Percentiles rank a stretch among this genome's conserved stretches.
These are phyloP conservation scores for Ogataea philodendri DNA, from an alignment of 805 yeast species.

Conservation along the genomic window DNA sequence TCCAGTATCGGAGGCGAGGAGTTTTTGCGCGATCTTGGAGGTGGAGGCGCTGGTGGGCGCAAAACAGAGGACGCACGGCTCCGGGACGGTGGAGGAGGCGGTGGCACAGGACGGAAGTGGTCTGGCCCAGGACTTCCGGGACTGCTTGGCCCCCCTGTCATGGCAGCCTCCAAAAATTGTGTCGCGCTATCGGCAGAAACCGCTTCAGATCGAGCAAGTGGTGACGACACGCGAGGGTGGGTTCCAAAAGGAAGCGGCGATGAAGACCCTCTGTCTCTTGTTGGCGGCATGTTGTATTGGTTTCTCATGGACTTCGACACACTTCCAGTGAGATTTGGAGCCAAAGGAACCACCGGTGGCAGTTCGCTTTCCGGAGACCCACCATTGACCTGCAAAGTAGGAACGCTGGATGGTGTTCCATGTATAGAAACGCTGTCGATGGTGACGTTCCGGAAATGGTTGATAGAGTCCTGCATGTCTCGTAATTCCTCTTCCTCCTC, in stretches of 20 bases:
- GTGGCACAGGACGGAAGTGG: conserved; percentile 26
- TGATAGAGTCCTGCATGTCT: conserved; percentile 72
- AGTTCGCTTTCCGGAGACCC: conserved; percentile 12
- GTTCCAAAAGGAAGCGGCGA: conserved; percentile 17
- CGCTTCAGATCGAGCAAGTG: conserved; percentile 19
- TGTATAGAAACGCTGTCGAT: conserved; percentile 75
- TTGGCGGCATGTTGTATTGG: conserved; percentile 16
- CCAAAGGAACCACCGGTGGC: conserved; percentile 37
- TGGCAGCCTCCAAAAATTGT: conserved; percentile 25
- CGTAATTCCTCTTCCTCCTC: conserved; percentile 69
- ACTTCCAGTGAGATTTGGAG: conserved; percentile 53
- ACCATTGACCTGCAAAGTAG: conserved; percentile 24
- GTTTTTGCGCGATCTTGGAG: conserved; percentile 30
- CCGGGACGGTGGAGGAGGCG: conserved; percentile 29
- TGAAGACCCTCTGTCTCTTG: conserved; percentile 24
- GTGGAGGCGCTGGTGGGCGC: conserved; percentile 32
- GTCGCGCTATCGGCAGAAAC: conserved; percentile 21
- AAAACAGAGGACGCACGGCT: conserved; percentile 15
- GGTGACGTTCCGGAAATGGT: conserved; percentile 71
- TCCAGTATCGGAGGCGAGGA: conserved; percentile 22
- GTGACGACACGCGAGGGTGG: conserved; percentile 25
- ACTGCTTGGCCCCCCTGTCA: conserved; percentile 16
- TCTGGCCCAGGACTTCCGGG: conserved; percentile 7
- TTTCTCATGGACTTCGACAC: conserved; percentile 47
- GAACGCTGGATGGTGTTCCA: conserved; percentile 63